These are phyloP conservation scores for Leishmania major DNA, from an alignment of 208 protist genomes.

Conservation along the genomic window DNA sequence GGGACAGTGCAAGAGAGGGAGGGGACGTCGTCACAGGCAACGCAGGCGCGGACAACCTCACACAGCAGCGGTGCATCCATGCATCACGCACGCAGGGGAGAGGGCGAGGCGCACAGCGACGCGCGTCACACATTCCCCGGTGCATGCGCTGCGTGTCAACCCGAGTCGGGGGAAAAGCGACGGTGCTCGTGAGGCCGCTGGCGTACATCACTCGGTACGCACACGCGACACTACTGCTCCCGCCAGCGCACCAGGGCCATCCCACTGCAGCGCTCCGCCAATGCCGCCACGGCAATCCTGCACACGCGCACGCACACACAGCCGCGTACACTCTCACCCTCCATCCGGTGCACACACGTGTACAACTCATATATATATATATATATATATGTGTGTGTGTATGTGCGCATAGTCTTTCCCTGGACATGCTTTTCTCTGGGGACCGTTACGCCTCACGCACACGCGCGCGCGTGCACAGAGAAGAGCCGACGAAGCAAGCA, in stretches of 20 bases:
- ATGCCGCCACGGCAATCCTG: not conserved
- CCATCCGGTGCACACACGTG: not conserved
- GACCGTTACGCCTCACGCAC: not conserved
- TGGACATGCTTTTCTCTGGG: not conserved
- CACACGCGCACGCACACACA: not conserved
- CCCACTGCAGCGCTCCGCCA: not conserved
- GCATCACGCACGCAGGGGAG: not conserved
- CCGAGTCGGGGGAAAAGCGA: not conserved
- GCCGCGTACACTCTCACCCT: not conserved
- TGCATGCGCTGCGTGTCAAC: not conserved
- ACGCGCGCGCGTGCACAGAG: not conserved
- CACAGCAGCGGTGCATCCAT: too few species aligned
- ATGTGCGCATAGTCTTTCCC: not conserved
- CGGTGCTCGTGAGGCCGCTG: not conserved
- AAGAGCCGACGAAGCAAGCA: not conserved
- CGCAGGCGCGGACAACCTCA: too few species aligned
- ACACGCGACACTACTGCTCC: not conserved
- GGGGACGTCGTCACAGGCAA: too few species aligned
- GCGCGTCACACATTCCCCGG: not conserved
- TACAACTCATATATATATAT: not conserved
- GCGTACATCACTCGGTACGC: not conserved
- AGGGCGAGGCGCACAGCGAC: not conserved
- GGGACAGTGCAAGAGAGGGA: too few species aligned
- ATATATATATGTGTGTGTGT: not conserved
- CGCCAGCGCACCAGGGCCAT: not conserved